Base-by-base conservation (phyloP, 176 grass and related monocot genomes). In the Elaeis guineensis region DNA sequence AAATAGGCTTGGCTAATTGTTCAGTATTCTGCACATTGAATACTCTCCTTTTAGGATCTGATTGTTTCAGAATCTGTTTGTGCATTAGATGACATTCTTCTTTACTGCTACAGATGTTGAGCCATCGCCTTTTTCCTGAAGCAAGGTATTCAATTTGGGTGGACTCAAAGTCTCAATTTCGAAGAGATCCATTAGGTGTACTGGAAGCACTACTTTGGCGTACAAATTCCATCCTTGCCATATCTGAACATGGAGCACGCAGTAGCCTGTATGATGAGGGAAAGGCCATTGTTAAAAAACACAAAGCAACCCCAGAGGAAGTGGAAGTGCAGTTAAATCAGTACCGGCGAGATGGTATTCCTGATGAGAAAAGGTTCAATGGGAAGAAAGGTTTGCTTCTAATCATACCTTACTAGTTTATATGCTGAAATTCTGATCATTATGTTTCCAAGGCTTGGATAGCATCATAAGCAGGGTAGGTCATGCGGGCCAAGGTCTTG, bases 141-240 rank as follows among this genome's bases (percentile, higher is more conserved):
- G 81, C 81, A 53, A 85, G 73, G 75, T 97, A 85, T 73, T 91
- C 93, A 28, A 83, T 97, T 59, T 89, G 93, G 93, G 93, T 97
- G 21, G 93, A 97, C 78, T 97, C 87, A 9, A 97, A 97, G 66
- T 97, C 93, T 58, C 93, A 89, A 44, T 89, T 97, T 68, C 69
- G 84, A 29, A 86, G 79, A 61, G 87, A 97, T 77, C 93, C 87
- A 25, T 53, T 91, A 55, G 84, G 93, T 59, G 79, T 89, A 8
- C 52, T 92, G 24, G 87, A 97, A 78, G 75, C 84, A 19, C 59
- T 97, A 49, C 73, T 92, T 23, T 97, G 87, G 93, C 79, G 81
- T 59, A 85, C 84, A 58, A 87, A 87, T 58, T 97, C 87, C 63
- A 81, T 83, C 52, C 59, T 97, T 55, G 93, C 87, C 21, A 85